Percentiles rank a stretch among this genome's conserved stretches.
These are phyloP conservation scores for Otatea glauca DNA, from an alignment of 176 grass and related monocot species.

Conservation along the genomic window DNA sequence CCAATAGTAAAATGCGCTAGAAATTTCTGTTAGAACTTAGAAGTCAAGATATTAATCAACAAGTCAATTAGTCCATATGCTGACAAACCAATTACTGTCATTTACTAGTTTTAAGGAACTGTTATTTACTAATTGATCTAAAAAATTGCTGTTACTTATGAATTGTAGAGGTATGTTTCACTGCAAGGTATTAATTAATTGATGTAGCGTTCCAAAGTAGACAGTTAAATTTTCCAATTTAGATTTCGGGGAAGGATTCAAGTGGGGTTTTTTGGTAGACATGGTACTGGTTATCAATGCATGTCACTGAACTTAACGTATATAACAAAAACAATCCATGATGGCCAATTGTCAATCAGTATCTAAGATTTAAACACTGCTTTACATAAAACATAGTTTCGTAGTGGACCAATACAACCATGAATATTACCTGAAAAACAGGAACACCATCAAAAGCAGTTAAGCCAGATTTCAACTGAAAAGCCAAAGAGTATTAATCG, in stretches of 20 bases:
- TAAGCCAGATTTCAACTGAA: constrained; percentile 80
- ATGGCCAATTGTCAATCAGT: neutral
- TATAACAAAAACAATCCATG: constrained; percentile 2
- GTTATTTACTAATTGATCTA: neutral
- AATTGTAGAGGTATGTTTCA: constrained; percentile 5
- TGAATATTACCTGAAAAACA: constrained; percentile 82
- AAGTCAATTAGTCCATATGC: constrained; percentile 1
- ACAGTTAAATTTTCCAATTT: neutral
- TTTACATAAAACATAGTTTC: constrained; percentile 10
- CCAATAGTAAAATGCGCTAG: neutral
- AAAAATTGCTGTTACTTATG: neutral
- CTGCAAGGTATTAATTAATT: neutral
- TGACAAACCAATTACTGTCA: neutral
- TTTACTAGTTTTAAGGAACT: too few species aligned
- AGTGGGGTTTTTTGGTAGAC: neutral
- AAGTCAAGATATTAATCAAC: neutral
- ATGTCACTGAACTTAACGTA: constrained; percentile 20
- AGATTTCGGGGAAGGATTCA: neutral
- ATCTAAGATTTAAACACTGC: constrained; percentile 3
- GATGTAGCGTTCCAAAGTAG: neutral
- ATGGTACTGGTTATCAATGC: constrained; percentile 16
- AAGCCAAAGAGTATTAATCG: constrained; percentile 39
- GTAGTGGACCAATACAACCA: constrained; percentile 3
- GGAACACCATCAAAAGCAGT: constrained; percentile 98
- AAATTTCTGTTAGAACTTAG: constrained; percentile 4